These are phyloP conservation scores for Sphagnum tenellum DNA, from an alignment of 225 moss, liverwort and hornwort species.

Conservation along the genomic window DNA sequence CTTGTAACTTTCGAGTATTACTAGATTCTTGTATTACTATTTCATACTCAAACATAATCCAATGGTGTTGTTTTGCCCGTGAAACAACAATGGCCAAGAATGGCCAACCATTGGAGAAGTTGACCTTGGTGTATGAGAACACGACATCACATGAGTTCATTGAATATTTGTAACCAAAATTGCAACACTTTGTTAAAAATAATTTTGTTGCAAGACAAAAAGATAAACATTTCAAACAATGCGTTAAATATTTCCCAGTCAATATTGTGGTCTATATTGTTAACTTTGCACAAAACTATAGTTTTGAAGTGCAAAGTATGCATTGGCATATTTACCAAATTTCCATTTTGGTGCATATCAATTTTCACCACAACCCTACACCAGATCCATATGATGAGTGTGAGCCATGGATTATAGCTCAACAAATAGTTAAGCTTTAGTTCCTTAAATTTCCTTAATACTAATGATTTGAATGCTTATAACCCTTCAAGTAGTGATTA, in stretches of 20 bases:
- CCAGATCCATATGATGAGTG: not conserved
- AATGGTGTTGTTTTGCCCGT: not conserved
- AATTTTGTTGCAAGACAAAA: not conserved
- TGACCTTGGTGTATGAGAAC: not conserved
- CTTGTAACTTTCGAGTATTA: too few relatives aligned
- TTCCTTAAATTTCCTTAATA: too few relatives aligned
- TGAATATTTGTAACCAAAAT: slow-evolving; percentile 1
- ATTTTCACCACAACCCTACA: not conserved
- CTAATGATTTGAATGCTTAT: too few relatives aligned
- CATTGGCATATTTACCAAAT: slow-evolving; percentile 2
- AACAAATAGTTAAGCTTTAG: too few relatives aligned
- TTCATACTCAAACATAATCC: not conserved
- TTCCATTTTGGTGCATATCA: not conserved
- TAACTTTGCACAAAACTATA: not conserved
- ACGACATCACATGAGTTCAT: not conserved
- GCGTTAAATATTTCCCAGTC: not conserved
- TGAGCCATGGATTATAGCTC: not conserved
- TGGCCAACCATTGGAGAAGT: not conserved
- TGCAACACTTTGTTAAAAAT: not conserved
- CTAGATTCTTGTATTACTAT: too few relatives aligned
- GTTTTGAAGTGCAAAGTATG: not conserved
- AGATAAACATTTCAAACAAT: not conserved
- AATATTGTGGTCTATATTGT: not conserved
- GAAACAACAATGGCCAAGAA: not conserved
- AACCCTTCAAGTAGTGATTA: too few relatives aligned